Percentiles rank a stretch among this genome's conserved stretches.
Evolutionary conservation across 2,329 filamentous ascomycete genomes (phyloP).

Genomic region (Xylariales sp.): DNA sequence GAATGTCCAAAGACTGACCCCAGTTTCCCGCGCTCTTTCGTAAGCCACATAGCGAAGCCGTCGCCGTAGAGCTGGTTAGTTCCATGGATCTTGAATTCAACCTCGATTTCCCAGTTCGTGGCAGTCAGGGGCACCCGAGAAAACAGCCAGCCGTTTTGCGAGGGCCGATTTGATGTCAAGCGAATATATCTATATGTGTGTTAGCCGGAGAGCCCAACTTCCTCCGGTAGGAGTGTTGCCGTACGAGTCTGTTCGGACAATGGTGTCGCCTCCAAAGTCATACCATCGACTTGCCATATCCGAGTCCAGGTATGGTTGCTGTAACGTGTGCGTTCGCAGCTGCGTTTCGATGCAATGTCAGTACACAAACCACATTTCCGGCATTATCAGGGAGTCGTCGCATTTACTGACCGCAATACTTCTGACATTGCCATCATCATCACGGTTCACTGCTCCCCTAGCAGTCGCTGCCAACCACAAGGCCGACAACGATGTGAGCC

Average conservation of each 20-base stretch:
- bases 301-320: conserved; percentile 92
- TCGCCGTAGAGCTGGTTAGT: conserved; percentile 89
- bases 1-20: conserved; percentile 84
- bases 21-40: conserved; percentile 76
- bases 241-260: conserved; percentile 69
- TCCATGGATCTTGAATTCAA: conserved; percentile 93
- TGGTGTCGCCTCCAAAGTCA: conserved; percentile 94
- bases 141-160: conserved; percentile 89
- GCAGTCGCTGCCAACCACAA: conserved; percentile 31
- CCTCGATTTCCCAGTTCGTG: conserved; percentile 97
- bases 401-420: conserved; percentile 56
- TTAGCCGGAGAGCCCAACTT: too few relatives aligned
- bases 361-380: background rate
- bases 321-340: conserved; percentile 82
- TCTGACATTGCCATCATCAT: conserved; percentile 48
- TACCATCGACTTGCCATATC: conserved; percentile 99
- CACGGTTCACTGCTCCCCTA: conserved; percentile 37
- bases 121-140: conserved; percentile 91
- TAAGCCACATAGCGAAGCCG: conserved; percentile 97
- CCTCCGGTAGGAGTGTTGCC: conserved; percentile 25
- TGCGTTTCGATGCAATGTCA: conserved; percentile 34
- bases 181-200: conserved; percentile 70
- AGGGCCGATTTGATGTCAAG: conserved; percentile 83
- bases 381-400: conserved; percentile 9
- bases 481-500: conserved; percentile 27